phyloP scores from a whole-genome alignment of 2,329 filamentous ascomycete species.

The Ilyonectria mors-panacis region DNA sequence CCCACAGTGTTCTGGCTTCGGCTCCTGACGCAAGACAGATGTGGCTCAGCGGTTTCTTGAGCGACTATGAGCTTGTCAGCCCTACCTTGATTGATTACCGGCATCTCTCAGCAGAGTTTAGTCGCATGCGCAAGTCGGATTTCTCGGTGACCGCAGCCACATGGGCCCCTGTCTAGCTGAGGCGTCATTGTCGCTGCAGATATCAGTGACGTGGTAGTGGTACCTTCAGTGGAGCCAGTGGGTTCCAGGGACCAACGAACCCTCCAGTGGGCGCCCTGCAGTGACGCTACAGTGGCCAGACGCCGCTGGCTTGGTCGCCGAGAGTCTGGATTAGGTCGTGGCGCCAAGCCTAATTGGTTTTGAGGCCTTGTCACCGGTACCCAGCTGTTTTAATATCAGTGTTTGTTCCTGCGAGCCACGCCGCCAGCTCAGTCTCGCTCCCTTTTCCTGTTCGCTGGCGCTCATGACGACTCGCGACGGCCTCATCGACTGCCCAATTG shows the following conservation, averaged over 20 bases:
- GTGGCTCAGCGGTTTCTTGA: background rate
- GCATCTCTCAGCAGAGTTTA: background rate
- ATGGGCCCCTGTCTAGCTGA: conserved; percentile 37
- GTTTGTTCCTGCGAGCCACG: background rate
- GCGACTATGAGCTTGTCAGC: background rate
- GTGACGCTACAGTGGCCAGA: conserved; percentile 27
- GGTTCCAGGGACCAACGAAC: conserved; percentile 9
- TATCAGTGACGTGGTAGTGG: conserved; percentile 22
- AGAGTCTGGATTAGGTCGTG: conserved; percentile 38
- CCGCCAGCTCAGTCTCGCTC: conserved; percentile 27
- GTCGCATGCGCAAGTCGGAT: background rate
- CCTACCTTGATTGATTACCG: background rate
- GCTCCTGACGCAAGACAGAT: background rate
- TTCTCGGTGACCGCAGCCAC: background rate
- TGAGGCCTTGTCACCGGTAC: conserved; percentile 17
- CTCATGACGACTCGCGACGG: conserved; percentile 31
- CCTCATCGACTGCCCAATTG: conserved; percentile 33
- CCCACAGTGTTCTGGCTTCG: background rate
- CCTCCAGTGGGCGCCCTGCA: conserved; percentile 26
- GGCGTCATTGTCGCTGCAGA: background rate
- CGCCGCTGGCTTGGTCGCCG: conserved; percentile 38
- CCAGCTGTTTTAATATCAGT: conserved; percentile 13
- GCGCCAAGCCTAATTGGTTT: conserved; percentile 41
- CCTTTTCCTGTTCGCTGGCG: conserved; percentile 33
- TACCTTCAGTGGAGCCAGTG: conserved; percentile 19